Evolutionary conservation across 2,329 filamentous ascomycete species (phyloP).

Genomic region (Colletotrichum sp.): DNA sequence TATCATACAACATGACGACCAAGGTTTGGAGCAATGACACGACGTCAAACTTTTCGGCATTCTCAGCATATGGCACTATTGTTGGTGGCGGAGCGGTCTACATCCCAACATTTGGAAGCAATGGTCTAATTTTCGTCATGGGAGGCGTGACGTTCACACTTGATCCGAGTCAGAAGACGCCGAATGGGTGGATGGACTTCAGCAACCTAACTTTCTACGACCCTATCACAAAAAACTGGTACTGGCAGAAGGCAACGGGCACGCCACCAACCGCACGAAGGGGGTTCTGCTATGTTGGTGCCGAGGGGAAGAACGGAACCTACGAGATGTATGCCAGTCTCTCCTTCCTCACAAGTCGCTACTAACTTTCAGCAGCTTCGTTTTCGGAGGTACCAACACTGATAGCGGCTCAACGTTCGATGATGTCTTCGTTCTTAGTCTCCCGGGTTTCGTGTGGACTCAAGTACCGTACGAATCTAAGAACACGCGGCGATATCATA

Average conservation of each 20-base stretch:
- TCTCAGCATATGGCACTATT: conserved; percentile 7
- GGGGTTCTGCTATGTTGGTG: conserved; percentile 7
- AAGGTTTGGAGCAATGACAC: conserved; percentile 13
- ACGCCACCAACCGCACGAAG: not conserved
- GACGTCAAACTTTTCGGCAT: not conserved
- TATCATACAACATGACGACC: conserved; percentile 15
- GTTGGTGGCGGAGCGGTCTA: conserved; percentile 1
- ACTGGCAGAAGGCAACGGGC: conserved; percentile 16
- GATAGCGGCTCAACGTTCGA: not conserved
- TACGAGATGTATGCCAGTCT: conserved; percentile 14
- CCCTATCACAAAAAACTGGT: conserved; percentile 4
- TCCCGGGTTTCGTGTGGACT: conserved; percentile 19
- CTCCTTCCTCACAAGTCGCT: not conserved
- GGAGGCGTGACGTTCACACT: not conserved
- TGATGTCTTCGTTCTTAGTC: conserved; percentile 16
- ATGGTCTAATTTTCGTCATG: conserved; percentile 11
- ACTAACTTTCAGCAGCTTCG: not conserved
- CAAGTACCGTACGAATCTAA: conserved; percentile 7
- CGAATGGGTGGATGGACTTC: conserved; percentile 6
- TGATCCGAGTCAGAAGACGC: not conserved
- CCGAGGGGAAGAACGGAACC: conserved; percentile 4
- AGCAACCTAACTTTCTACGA: conserved; percentile 20
- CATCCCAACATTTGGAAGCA: conserved; percentile 5
- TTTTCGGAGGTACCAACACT: conserved; percentile 16
- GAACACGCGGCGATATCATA: not conserved